Base-by-base conservation (phyloP, 2,329 filamentous ascomycete genomes). In the Stagonosporopsis cucurbitacearum region DNA sequence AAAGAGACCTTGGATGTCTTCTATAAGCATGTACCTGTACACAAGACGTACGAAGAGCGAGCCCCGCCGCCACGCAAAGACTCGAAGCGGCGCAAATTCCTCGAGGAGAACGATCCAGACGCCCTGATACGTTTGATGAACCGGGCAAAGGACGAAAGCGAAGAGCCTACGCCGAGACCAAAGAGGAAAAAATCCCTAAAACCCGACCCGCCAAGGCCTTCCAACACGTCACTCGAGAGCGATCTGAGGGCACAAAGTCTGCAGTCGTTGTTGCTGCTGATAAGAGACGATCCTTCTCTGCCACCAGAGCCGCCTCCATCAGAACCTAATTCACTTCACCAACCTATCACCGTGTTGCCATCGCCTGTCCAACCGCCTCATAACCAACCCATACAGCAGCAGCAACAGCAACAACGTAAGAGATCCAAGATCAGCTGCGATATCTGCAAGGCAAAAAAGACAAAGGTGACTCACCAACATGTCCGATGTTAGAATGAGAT, bases 11-110 rank as follows among this genome's bases (percentile, higher is more conserved):
- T 80, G 9, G 75, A 80, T 49, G 74, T 81, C 41, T 76, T 77
- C 63, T 81, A 81, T 64, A 75, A 76, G 59, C 79, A 81, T 52
- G 69, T 77, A 13, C 78, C 78, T 13, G 69, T 80, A 6, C 79
- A 81, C 62, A 74, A 78, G 59, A 80, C 77, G 17, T 78, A 79
- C 45, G 79, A 79, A 41, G 77, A 78, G 58, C 70, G 78, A 20
- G 77, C 76, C 22, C 73, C 75, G 2, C 71, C 73, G 11, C 72
- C 77, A 12, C 72, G 77, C 15, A 74, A 73, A 46, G 73, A 76
- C 57, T 74, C 75, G n/a, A 74, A 75, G 60, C 62, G 74, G 26
- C 66, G 74, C 44, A 72, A 71, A 54, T 70, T 60, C 41, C 61
- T 75, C 19, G 71, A 76, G 50, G 68, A 68, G 50, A 63, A 70